Evolutionary conservation across 305 asterid species (phyloP), one percentile per base, ranked within the genome.

Genomic region (Fraxinus sp.): DNA sequence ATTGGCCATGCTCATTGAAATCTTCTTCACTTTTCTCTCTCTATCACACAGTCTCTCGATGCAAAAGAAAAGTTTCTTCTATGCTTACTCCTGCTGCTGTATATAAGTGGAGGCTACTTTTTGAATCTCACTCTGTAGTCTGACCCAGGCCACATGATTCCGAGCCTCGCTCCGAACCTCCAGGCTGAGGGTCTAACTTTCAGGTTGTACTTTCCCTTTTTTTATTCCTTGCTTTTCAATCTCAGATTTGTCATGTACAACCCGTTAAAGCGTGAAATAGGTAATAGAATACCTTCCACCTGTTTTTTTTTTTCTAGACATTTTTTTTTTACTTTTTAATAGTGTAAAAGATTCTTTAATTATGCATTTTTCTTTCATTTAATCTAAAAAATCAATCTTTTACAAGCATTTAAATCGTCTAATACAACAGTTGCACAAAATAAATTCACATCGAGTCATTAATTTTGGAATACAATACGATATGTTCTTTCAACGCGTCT

Each of bases 81-180:
- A 68, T 79, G 84, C 91, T 87, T 86, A 88, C 89, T 77, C 59
- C 86, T 52, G 81, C 82, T 73, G 80, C 59, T 81, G 82, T 52
- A 20, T 52, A 16, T 74, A 79, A 79, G 85, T 83, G 79, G 41
- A 83, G 33, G 80, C 81, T 66, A 36, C 87, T 73, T 89, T 89
- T 87, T 83, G 86, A 90, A 89, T 86, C 80, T 89, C 78, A 78
- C 74, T 83, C 16, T 64, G 57, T 3, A 52, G 22, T 4, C 2
- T 16, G 84, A 79, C 77, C 77, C 18, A 80, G 28, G 22, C 88
- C 89, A 84, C 90, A 57, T 82, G 85, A 68, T 33, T 32, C 83
- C 94, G 80, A 84, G 1, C 96, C 97, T 91, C 80, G 14, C 71
- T 86, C 98, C 96, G 84, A 82, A 75, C 93, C 95, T 91, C 64